A percentile compares a stretch with the other conserved stretches of the same genome.
Evolutionary conservation across 31 red algal species (phyloP).

Genomic region (Odonthalia washingtoniensis): DNA sequence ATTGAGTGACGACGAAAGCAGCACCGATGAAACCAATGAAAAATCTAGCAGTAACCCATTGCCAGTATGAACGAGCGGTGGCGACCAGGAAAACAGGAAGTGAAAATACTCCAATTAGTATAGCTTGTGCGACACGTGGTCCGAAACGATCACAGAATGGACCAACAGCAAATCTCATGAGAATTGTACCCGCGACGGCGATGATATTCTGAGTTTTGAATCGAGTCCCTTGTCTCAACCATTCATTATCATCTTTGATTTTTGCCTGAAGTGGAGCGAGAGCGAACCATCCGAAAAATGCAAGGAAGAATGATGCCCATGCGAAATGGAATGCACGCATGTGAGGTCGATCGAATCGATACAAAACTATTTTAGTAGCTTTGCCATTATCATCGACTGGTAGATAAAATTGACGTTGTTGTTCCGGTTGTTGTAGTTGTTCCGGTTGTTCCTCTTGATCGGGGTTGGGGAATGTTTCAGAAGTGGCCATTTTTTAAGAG

Average conservation of each 20-base stretch:
- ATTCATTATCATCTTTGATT: slow-evolving; percentile 52
- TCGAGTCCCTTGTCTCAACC: slow-evolving; percentile 39
- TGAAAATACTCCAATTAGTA: slow-evolving; percentile 77
- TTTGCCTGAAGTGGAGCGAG: slow-evolving; percentile 80
- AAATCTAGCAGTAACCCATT: slow-evolving; percentile 77
- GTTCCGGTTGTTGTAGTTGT: no score
- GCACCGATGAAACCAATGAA: slow-evolving; percentile 94
- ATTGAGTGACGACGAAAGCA: slow-evolving; percentile 90
- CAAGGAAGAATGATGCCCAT: slow-evolving; percentile 98
- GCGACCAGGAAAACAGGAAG: slow-evolving; percentile 91
- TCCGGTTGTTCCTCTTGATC: no score
- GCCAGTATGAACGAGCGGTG: slow-evolving; percentile 64
- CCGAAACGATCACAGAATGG: slow-evolving; percentile 94
- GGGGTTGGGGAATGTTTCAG: no score
- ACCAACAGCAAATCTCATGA: slow-evolving; percentile 90
- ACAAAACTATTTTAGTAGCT: slow-evolving; percentile 61
- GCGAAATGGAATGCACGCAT: slow-evolving; percentile 97
- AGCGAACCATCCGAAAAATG: slow-evolving; percentile 99
- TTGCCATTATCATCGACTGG: slow-evolving; percentile 62
- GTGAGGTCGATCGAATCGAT: slow-evolving; percentile 77
- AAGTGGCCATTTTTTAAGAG: no score
- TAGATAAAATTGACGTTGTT: no score
- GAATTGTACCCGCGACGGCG: slow-evolving; percentile 82
- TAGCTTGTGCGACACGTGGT: slow-evolving; percentile 75
- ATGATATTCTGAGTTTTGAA: slow-evolving; percentile 85